These are phyloP conservation scores for Lithospermum erythrorhizon DNA, from an alignment of 257 asterid genomes.

Conservation along the genomic window DNA sequence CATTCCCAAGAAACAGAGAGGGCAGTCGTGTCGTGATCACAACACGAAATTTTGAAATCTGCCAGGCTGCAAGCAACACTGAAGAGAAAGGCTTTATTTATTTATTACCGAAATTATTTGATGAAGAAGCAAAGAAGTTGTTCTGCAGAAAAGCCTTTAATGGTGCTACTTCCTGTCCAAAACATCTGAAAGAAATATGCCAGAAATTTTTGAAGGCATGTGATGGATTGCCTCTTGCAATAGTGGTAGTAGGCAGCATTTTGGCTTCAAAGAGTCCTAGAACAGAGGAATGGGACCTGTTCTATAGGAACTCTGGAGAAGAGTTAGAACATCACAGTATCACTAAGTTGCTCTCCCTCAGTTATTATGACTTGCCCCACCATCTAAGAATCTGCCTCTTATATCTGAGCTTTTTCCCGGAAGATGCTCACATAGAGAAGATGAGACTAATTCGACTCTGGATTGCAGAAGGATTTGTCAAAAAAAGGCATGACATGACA, in stretches of 20 bases:
- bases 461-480: constrained; percentile 20
- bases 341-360: constrained; percentile 10
- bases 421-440: constrained; percentile 8
- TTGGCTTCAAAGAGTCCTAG: constrained; percentile 11
- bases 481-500: constrained; percentile 2
- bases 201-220: constrained; percentile 11
- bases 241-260: constrained; percentile 18
- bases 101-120: constrained; percentile 11
- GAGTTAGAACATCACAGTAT: constrained; percentile 14
- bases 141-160: constrained; percentile 14
- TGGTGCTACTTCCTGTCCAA: constrained; percentile 6
- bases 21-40: constrained; percentile 19
- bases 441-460: constrained; percentile 12
- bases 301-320: constrained; percentile 7
- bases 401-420: constrained; percentile 20
- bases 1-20: constrained; percentile 10
- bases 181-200: constrained; percentile 5
- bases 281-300: constrained; percentile 14
- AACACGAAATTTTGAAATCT: constrained; percentile 10
- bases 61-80: constrained; percentile 5
- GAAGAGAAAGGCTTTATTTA: constrained; percentile 1
- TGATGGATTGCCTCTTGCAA: constrained; percentile 19
- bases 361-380: constrained; percentile 19
- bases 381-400: constrained; percentile 18
- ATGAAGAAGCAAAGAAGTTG: constrained; percentile 16